Conservation (phyloP, 106 monocot genomes). For the Apostasia shenzhenica region DNA sequence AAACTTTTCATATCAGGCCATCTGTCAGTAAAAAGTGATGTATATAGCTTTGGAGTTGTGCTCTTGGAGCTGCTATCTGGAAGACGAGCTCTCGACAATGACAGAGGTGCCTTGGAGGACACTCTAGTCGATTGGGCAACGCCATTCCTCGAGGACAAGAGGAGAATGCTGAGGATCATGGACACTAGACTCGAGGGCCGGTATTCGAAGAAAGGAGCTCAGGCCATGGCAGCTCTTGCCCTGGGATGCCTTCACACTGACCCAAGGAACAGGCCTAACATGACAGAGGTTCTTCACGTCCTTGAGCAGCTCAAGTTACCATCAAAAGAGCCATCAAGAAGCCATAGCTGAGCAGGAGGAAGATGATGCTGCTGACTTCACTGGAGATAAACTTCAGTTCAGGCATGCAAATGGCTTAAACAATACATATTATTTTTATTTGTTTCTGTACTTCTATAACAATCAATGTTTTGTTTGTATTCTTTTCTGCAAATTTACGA, state of each 20-base stretch:
- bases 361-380: too few relatives aligned
- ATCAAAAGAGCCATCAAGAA: slow-evolving; percentile 12
- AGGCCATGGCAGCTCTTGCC: slow-evolving; percentile 44
- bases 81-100: slow-evolving; percentile 58
- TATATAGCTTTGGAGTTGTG: slow-evolving; percentile 94
- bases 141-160: slow-evolving; percentile 51
- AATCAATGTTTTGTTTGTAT: too few relatives aligned
- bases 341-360: too few relatives aligned
- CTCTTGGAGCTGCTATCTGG: slow-evolving; percentile 74
- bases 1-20: slow-evolving; percentile 43
- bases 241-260: slow-evolving; percentile 55
- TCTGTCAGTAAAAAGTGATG: slow-evolving; percentile 64
- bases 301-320: slow-evolving; percentile 34
- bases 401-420: too few relatives aligned
- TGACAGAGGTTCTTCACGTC: slow-evolving; percentile 47
- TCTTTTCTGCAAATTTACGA: too few relatives aligned
- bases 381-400: too few relatives aligned
- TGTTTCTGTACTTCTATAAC: too few relatives aligned
- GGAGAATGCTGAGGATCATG: slow-evolving; percentile 79
- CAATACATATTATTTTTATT: too few relatives aligned
- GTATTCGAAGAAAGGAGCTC: slow-evolving; percentile 80
- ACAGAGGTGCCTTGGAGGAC: slow-evolving; percentile 32
- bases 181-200: slow-evolving; percentile 83
- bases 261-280: slow-evolving; percentile 50
- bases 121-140: slow-evolving; percentile 72